Base-by-base conservation (phyloP, 2,329 filamentous ascomycete species). In the Escovopsis sp. region DNA sequence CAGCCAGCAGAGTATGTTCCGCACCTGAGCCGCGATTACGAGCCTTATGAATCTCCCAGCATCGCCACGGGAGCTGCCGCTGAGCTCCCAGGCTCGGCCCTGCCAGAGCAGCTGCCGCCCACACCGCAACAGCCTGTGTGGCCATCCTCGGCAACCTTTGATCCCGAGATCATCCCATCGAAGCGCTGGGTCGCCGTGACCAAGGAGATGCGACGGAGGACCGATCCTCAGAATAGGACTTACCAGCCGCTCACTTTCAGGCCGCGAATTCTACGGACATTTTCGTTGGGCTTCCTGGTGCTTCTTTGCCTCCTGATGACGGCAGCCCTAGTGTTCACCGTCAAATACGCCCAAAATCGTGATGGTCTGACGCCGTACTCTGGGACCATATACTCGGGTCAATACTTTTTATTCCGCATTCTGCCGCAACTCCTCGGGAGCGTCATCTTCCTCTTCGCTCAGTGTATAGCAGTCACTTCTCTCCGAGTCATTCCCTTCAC, bases 321-420 rank as follows among this genome's bases (percentile, higher is more conserved):
- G 31, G 71, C 68, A 1, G 80, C 67, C 7, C 66, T 94, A 34
- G 66, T 84, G 18, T 78, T 87, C 51, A 76, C 72, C 43, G 82
- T 80, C 38, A 59, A 80, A 26, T 85, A 73, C 58, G 83, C 80
- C 10, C 56, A 65, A 27, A 53, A 58, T 5, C 65, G 77, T 43
- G 55, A 65, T 9, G 84, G 84, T 1, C 60, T 94, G 11, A 75
- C 71, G 50, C 57, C 66, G 4, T 94, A 87, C 52, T 60, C 62
- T 25, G 68, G 67, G 31, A 64, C 59, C 21, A 78, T 85, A 38
- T 79, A 81, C 41, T 79, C 78, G 34, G 68, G 67, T 8, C 68
- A 76, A 43, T 94, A 92, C 56, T 94, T 94, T 53, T 57, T 92
- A 32, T 90, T 93, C 54, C 72, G 85, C 41, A 83, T 93, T 43